A percentile compares a stretch with the other conserved stretches of the same genome.
These are phyloP conservation scores for Pseudogymnoascus sp. DNA, from an alignment of 2,329 filamentous ascomycete species.

Conservation along the genomic window DNA sequence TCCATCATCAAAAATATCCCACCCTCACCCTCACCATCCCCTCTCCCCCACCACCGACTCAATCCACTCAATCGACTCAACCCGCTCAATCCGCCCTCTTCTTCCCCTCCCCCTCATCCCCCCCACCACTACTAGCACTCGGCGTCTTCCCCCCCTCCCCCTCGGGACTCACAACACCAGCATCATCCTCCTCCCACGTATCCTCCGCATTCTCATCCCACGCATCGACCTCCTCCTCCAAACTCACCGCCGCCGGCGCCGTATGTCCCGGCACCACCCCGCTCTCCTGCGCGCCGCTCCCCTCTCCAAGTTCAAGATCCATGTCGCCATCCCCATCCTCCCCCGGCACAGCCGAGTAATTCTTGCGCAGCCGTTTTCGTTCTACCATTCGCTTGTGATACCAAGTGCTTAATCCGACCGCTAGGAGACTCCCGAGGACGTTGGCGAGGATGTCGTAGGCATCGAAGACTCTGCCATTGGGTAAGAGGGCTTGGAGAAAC, in stretches of 20 bases:
- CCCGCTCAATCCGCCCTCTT: constrained; percentile 23
- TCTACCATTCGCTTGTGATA: constrained; percentile 97
- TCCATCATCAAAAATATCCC: neutral
- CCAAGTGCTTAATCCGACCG: constrained; percentile 69
- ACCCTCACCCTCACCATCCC: too few species aligned
- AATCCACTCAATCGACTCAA: neutral
- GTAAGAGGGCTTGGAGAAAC: constrained; percentile 65
- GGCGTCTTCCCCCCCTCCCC: constrained; percentile 8
- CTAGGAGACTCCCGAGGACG: constrained; percentile 64
- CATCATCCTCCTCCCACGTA: constrained; percentile 51
- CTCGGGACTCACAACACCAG: constrained; percentile 9
- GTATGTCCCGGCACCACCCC: constrained; percentile 43
- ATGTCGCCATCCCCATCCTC: constrained; percentile 46
- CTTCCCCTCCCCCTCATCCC: constrained; percentile 24
- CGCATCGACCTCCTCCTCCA: constrained; percentile 82
- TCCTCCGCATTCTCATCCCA: constrained; percentile 80
- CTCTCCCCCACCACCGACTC: too few species aligned
- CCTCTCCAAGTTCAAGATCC: constrained; percentile 71
- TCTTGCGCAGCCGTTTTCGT: constrained; percentile 64
- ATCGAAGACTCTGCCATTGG: constrained; percentile 64
- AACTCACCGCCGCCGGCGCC: constrained; percentile 30
- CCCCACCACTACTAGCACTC: constrained; percentile 28
- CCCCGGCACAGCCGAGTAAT: constrained; percentile 61
- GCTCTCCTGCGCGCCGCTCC: constrained; percentile 48
- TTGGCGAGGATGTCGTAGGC: constrained; percentile 83